Base-by-base conservation (phyloP, 2,329 filamentous ascomycete genomes). In the Neopestalotiopsis sp. region DNA sequence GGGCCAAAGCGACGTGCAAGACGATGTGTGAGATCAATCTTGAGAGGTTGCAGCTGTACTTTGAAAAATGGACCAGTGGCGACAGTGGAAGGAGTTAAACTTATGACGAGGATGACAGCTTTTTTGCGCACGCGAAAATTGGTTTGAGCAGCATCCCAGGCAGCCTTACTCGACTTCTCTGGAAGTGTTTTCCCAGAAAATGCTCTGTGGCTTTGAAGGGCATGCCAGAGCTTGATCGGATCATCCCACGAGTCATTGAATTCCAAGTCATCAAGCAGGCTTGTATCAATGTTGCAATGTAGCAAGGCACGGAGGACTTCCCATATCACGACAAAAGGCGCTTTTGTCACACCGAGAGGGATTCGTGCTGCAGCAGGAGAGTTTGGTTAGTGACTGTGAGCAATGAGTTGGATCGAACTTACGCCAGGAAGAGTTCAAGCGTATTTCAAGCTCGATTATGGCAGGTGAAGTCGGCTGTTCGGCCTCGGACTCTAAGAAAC, bases 1-100 rank as follows among this genome's bases (percentile, higher is more conserved):
- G 84, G 77, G 0, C 89, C 88, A 71, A 89, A 90, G 4, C 84
- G 84, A 13, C 89, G 84, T 24, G 80, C 79, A 0, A 91, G 76
- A 1, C 89, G 85, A 74, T 89, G 83, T 0, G 85, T 80, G 2
- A 81, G 74, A 32, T 88, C 86, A 1, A 89, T 74, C 10, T 78
- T 80, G 1, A 90, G 73, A 0, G 87, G 84, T 1, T 83, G 79
- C 10, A 91, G 80, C 5, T 79, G 80, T 4, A 90, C 73, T 0
- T 73, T 70, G 69, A 88, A 87, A 0, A 85, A 65, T 0, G 85
- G 81, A 0, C 82, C 84, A 0, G 71, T 75, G 3, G 75, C 73
- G 1, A 77, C 72, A 0, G 74, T 65, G 49, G 79, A 83, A 42
- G 80, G 82, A 0, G 77, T 75, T 10, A 90, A 73, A 0, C 78